A percentile compares a stretch with the other conserved stretches of the same genome.
phyloP scores from a whole-genome alignment of 2,329 filamentous ascomycete genomes.

The Arthrobotrys iridis region DNA sequence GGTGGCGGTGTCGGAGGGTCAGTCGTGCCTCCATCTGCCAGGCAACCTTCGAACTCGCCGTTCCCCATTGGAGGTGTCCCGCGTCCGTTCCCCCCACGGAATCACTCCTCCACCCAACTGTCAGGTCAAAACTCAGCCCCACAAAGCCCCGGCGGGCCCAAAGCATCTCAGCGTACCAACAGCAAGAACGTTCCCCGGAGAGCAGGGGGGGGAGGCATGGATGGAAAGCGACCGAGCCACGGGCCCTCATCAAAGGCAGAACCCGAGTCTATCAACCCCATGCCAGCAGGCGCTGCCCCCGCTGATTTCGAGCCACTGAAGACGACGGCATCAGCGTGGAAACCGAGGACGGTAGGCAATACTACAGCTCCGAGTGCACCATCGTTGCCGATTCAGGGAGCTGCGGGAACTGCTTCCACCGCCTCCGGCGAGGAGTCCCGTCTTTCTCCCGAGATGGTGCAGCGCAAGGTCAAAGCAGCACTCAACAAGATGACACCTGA shows the following conservation, averaged over 20 bases:
- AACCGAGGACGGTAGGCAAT: slow-evolving; percentile 76
- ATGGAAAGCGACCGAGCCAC: slow-evolving; percentile 65
- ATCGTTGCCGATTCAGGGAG: not conserved
- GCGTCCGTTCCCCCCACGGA: slow-evolving; percentile 72
- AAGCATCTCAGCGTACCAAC: slow-evolving; percentile 70
- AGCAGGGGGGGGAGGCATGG: slow-evolving; percentile 62
- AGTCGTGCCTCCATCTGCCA: slow-evolving; percentile 31
- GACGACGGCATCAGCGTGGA: slow-evolving; percentile 82
- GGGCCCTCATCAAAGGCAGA: slow-evolving; percentile 64
- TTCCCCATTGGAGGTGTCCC: slow-evolving; percentile 57
- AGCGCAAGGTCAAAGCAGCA: slow-evolving; percentile 97
- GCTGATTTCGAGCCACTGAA: slow-evolving; percentile 86
- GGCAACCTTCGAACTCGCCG: slow-evolving; percentile 45
- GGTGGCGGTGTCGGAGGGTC: slow-evolving; percentile 42
- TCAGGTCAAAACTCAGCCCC: slow-evolving; percentile 53
- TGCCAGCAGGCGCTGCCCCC: slow-evolving; percentile 91
- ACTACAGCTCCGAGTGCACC: slow-evolving; percentile 62
- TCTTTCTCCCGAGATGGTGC: slow-evolving; percentile 88
- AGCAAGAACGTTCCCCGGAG: slow-evolving; percentile 69
- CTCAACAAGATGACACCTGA: slow-evolving; percentile 99
- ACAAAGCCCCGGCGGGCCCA: slow-evolving; percentile 62
- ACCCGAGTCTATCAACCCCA: slow-evolving; percentile 74
- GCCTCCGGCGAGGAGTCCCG: slow-evolving; percentile 67
- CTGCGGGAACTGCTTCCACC: slow-evolving; percentile 53
- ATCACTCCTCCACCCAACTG: slow-evolving; percentile 65